Conservation (phyloP, 257 asterid genomes). For the Henckelia pumila region DNA sequence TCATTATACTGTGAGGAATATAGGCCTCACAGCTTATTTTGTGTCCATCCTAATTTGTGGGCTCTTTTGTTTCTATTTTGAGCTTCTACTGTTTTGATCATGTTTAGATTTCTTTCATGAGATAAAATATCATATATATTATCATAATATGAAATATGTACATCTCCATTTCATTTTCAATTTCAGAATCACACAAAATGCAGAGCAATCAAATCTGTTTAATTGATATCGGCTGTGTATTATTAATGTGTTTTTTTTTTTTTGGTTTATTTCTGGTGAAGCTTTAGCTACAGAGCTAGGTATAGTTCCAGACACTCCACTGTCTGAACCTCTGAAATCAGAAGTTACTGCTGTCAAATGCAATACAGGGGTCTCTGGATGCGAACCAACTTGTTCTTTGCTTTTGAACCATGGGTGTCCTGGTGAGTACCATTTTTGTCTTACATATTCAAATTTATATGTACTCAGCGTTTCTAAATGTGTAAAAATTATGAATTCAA, state of each 20-base stretch:
- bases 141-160: too few species aligned
- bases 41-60: background rate
- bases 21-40: background rate
- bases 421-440: slow-evolving; percentile 27
- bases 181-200: background rate
- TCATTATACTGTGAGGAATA: background rate
- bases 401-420: slow-evolving; percentile 28
- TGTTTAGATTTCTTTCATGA: background rate
- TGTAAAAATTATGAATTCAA: background rate
- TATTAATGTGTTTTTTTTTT: slow-evolving; percentile 11
- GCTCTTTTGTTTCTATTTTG: background rate
- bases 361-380: slow-evolving; percentile 24
- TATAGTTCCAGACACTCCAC: slow-evolving; percentile 67
- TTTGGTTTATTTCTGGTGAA: slow-evolving; percentile 32
- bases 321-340: slow-evolving; percentile 40
- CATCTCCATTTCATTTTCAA: background rate
- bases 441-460: too few species aligned
- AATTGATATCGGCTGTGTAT: background rate
- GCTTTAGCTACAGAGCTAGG: slow-evolving; percentile 33
- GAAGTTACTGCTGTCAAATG: slow-evolving; percentile 34
- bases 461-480: too few species aligned
- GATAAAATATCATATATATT: too few species aligned
- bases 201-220: background rate
- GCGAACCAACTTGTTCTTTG: slow-evolving; percentile 25
- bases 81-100: background rate